Conservation (phyloP, 2,329 filamentous ascomycete species). For the Epichloe typhina region DNA sequence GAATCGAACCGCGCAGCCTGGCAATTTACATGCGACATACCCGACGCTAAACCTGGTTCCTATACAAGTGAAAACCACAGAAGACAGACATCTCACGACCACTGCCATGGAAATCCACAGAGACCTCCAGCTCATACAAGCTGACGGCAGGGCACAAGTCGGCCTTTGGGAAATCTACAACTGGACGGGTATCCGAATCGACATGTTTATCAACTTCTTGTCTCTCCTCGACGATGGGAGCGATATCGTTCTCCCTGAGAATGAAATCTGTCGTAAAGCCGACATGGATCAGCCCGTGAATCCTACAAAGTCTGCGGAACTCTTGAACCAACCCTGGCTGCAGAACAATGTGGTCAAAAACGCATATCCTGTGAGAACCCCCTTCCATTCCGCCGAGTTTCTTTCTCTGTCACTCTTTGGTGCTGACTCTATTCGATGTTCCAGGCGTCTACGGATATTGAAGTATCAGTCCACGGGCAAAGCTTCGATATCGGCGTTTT, state of each 20-base stretch:
- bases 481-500: conserved; percentile 28
- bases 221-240: conserved; percentile 27
- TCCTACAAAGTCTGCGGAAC: neutral
- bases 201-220: conserved; percentile 74
- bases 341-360: conserved; percentile 13
- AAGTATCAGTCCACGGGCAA: conserved; percentile 21
- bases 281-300: neutral
- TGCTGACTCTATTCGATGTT: neutral
- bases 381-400: neutral
- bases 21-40: conserved; percentile 32
- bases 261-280: neutral
- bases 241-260: neutral
- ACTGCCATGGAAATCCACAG: conserved; percentile 50
- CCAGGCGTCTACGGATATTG: conserved; percentile 28
- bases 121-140: conserved; percentile 50
- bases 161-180: conserved; percentile 56
- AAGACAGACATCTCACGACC: conserved; percentile 23
- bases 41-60: conserved; percentile 75
- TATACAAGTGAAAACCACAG: conserved; percentile 37
- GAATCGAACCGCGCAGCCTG: conserved; percentile 47
- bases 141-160: conserved; percentile 37
- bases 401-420: neutral
- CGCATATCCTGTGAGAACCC: conserved; percentile 16
- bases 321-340: conserved; percentile 6
- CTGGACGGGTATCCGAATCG: conserved; percentile 62